Evolutionary conservation across 352 stramenopile genomes (phyloP), one percentile per base, ranked within the genome.

Genomic region (Phytopythium delawarense): DNA sequence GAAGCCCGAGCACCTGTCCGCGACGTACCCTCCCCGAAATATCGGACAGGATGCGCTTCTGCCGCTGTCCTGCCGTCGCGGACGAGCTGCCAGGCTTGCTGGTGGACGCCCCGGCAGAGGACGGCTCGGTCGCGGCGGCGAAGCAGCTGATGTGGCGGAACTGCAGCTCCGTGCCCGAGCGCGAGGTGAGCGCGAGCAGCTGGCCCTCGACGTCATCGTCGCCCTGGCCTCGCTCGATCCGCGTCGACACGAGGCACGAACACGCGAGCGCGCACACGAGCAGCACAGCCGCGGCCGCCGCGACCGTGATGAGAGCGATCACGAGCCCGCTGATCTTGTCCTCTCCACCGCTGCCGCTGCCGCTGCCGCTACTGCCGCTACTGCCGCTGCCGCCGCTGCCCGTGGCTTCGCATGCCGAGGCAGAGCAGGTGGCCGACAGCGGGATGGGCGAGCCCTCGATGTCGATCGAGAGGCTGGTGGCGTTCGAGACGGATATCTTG

Each of bases 391-490:
- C 64, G 34, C 25, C 25, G 25, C 25, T 28, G 25, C 25, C 25
- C 25, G 64, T 71, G 25, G 50, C 57, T 61, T 94, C 80, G 49
- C 84, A 94, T 5, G 81, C 79, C 7, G 84, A 87, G 0, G 82
- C 84, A 16, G 63, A 71, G 61, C 84, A 94, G 15, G 74, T 82
- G 11, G 81, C 84, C 16, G 76, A 74, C 20, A 94, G 60, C 48
- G 84, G 84, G 42, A 94, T 69, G 9, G 84, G 84, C 32, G 84
- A 83, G 45, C 68, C 82, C 63, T 91, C 75, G 51, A 94, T 92
- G 18, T 85, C 69, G 50, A 94, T 82, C 11, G 75, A 61, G 4
- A 94, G 54, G 16, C 72, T 65, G n/a, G 79, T 81, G 40, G 15
- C 28, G 59, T 85, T 83, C 13, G 67, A 63, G 18, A 82, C 71